Percentiles rank a stretch among this genome's conserved stretches.
These are phyloP conservation scores for Penicillium riverlandense DNA, from an alignment of 495 filamentous ascomycete species.

Conservation along the genomic window DNA sequence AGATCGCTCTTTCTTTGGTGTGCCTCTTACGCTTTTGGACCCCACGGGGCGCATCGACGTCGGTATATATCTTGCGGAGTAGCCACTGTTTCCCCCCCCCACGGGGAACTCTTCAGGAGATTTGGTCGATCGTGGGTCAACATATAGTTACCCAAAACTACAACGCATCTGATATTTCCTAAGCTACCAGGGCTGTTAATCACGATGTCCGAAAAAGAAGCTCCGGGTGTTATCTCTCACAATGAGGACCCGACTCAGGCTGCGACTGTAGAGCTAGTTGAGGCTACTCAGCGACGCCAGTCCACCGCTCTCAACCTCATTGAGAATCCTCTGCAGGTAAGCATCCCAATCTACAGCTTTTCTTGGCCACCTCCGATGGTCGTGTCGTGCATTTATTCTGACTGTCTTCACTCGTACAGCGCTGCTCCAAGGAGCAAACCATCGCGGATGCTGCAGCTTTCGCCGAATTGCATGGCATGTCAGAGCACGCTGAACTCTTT, in stretches of 20 bases:
- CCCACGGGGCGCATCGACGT: too few species aligned
- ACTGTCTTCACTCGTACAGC: slow-evolving; percentile 13
- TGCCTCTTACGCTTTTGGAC: too few species aligned
- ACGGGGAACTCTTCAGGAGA: too few species aligned
- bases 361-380: neutral
- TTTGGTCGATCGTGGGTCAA: too few species aligned
- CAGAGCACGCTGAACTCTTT: slow-evolving; percentile 35
- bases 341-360: slow-evolving; percentile 1
- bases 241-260: neutral
- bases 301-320: slow-evolving; percentile 30
- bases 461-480: slow-evolving; percentile 30
- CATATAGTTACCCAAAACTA: too few species aligned
- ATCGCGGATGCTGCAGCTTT: slow-evolving; percentile 29
- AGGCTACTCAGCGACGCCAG: neutral
- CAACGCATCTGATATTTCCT: neutral
- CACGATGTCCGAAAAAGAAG: neutral
- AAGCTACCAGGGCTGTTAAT: neutral
- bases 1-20: too few species aligned
- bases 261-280: neutral
- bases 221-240: neutral
- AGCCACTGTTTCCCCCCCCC: too few species aligned
- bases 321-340: slow-evolving; percentile 36
- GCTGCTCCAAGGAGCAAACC: slow-evolving; percentile 21
- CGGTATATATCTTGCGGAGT: too few species aligned
- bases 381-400: neutral